Evolutionary conservation across 1,284 basidiomycete genomes (phyloP).

Genomic region (Marasmius fiardii): DNA sequence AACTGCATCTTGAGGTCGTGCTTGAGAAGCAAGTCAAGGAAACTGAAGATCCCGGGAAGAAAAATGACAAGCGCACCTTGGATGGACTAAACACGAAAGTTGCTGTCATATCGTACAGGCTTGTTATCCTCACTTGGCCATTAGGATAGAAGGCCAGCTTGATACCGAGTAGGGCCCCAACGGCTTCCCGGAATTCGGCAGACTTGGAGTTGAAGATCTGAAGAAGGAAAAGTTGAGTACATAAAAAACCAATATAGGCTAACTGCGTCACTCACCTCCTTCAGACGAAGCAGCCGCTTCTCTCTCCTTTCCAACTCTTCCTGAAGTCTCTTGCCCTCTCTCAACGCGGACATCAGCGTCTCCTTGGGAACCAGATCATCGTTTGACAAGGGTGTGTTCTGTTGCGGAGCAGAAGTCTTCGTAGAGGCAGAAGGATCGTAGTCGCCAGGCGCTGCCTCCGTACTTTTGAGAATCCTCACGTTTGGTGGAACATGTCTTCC

Average conservation of each 20-base stretch:
- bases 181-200: slow-evolving; percentile 78
- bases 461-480: slow-evolving; percentile 53
- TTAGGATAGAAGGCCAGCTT: slow-evolving; percentile 84
- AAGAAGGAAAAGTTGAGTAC: background rate
- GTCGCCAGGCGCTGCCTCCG: background rate
- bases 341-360: slow-evolving; percentile 11
- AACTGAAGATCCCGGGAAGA: background rate
- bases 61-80: slow-evolving; percentile 12
- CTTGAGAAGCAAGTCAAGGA: background rate
- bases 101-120: slow-evolving; percentile 70
- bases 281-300: slow-evolving; percentile 69
- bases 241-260: background rate
- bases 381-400: no score
- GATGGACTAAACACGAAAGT: slow-evolving; percentile 70
- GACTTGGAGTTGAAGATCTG: slow-evolving; percentile 74
- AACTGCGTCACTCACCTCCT: slow-evolving; percentile 45
- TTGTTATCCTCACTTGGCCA: slow-evolving; percentile 80
- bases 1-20: slow-evolving; percentile 53
- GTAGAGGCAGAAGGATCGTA: background rate
- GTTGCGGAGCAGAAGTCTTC: background rate
- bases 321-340: slow-evolving; percentile 29
- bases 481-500: slow-evolving; percentile 76
- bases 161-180: slow-evolving; percentile 78
- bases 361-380: slow-evolving; percentile 1
- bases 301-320: slow-evolving; percentile 67